phyloP scores from a whole-genome alignment of 352 stramenopile species.

The Elongisporangium undulatum region DNA sequence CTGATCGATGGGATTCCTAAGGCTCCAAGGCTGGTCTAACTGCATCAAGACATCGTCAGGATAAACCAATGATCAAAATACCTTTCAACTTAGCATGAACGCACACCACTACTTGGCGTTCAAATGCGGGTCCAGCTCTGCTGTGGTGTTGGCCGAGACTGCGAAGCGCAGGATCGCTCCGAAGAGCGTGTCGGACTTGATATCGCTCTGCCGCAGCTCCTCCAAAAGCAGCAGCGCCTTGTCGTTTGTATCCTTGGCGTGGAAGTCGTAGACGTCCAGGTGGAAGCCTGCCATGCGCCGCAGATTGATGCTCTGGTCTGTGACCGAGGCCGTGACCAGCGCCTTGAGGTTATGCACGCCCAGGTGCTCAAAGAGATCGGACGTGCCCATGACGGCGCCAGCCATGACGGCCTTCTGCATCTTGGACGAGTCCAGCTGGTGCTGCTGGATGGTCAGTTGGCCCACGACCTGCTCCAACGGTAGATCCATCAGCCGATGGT shows the following conservation, averaged over 20 bases:
- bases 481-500: conserved; percentile 17
- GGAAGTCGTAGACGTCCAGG: conserved; percentile 12
- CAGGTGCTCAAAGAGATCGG: conserved; percentile 18
- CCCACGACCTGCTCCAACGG: conserved; percentile 23
- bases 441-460: conserved; percentile 19
- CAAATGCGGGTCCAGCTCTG: conserved; percentile 13
- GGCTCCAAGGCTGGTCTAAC: no score
- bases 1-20: no score
- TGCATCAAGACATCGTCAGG: no score
- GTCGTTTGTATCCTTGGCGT: conserved; percentile 8
- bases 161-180: conserved; percentile 19
- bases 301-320: conserved; percentile 1
- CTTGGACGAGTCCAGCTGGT: conserved; percentile 6
- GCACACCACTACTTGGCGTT: no score
- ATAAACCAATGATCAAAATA: no score
- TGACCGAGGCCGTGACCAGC: conserved; percentile 11
- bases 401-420: conserved; percentile 3
- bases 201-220: conserved; percentile 11
- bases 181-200: conserved; percentile 21
- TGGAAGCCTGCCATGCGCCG: conserved; percentile 12
- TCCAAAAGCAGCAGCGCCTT: conserved; percentile 14
- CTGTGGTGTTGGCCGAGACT: conserved; percentile 17
- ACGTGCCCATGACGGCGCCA: conserved; percentile 13
- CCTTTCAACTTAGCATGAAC: no score
- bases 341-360: conserved; percentile 8